Base-by-base conservation (phyloP, 2,329 filamentous ascomycete genomes). In the Aspergillus brasiliensis region DNA sequence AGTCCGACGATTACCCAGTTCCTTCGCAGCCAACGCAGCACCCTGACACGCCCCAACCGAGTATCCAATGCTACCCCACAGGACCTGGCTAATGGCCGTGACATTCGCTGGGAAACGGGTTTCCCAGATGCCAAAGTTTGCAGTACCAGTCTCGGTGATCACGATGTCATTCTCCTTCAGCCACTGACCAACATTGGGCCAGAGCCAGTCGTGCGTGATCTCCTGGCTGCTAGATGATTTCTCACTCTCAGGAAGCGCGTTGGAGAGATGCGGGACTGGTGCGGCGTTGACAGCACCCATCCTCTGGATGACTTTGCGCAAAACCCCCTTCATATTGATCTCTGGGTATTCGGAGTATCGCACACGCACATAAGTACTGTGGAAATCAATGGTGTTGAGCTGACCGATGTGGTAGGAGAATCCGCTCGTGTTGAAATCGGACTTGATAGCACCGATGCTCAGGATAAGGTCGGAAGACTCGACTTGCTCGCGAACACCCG, bases 91-190 rank as follows among this genome's bases (percentile, higher is more conserved):
- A 69, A 96, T 86, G 17, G 90, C 90, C 7, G 85, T 91, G n/a
- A 93, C 90, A n/a, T 84, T 83, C 2, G 81, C 73, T 0, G 92
- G 92, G 78, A 96, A 95, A 44, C 85, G 85, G 4, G 91, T 93
- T 59, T 93, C 91, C 86, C 90, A 92, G 69, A 95, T 91, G 58
- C 92, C 92, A 73, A 96, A 94, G 78, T 92, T 94, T 59, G 91
- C 83, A 0, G 92, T 97, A 40, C 92, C 92, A 2, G 92, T 96
- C 75, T 96, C 92, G 0, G 92, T 94, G 53, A 96, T 84, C 57
- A 97, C 81, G 58, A 96, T 86, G 69, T 97, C 92, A 48, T 87
- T 82, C 56, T 87, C 81, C 56, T 84, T 82, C 8, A 96, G 78
- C 81, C 90, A 96, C 62, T 88, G 82, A 38, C 90, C 88, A 15